Evolutionary conservation across 2,329 filamentous ascomycete species (phyloP), one percentile per base, ranked within the genome.

Genomic region (Aureobasidium sp.): DNA sequence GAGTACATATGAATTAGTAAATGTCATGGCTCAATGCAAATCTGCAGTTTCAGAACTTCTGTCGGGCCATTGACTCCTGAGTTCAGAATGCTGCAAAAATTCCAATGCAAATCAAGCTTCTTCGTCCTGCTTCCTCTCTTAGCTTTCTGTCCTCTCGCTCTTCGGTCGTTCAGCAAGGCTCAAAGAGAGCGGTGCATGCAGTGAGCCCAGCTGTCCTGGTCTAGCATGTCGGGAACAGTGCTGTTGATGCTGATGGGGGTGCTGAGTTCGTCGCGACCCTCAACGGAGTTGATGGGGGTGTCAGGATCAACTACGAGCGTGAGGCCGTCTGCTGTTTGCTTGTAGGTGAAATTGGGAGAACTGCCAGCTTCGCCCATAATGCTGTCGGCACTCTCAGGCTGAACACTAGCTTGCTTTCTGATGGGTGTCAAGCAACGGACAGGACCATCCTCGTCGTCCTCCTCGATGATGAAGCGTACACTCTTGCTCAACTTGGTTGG

Each of bases 391-490:
- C 47, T 19, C n/a, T 37, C 47, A 13, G 47, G 31, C 9, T 60
- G 31, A 17, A 25, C 29, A 9, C 21, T 21, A 5, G 33, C 21
- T 3, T 29, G 21, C 21, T 40, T 55, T 17, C 38, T 43, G n/a
- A 31, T 55, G 2, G 51, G 51, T 11, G 51, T 55, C n/a, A 55
- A 27, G 27, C 51, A 38, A 15, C 51, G 51, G 10, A 55, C 6
- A 11, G 51, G 51, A 9, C 51, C 51, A 11, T 55, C 51, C n/a
- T 55, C 51, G 5, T 55, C 51, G 13, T 55, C 51, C 6, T 55
- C 51, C n/a, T 55, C 51, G 7, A 42, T 23, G 2, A 53, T 29
- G n/a, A 43, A 43, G n/a, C 25, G 37, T 23, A 33, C 37, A 15
- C 25, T 33, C 23, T 53, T 53, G 13, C 19, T 37, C 2, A 11